phyloP scores from a whole-genome alignment of 306 rosid species.

The Gastrolobium bilobum region DNA sequence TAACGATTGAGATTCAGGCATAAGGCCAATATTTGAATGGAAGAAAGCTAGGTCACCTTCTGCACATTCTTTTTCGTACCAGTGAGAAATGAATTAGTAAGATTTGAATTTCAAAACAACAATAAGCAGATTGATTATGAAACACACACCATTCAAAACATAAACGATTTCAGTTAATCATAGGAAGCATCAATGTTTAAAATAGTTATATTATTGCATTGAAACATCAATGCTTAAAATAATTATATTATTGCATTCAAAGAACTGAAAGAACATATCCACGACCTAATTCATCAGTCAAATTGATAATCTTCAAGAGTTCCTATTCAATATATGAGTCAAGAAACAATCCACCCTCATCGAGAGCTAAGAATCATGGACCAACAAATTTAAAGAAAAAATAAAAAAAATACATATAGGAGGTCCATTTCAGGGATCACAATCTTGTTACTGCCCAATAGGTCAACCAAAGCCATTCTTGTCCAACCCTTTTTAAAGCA shows the following conservation, averaged over 20 bases:
- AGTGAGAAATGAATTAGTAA: constrained; percentile 38
- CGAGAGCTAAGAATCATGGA: constrained; percentile 11
- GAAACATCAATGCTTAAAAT: background rate
- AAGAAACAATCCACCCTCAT: constrained; percentile 10
- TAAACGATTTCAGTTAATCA: background rate
- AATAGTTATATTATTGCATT: background rate
- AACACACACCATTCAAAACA: constrained; percentile 5
- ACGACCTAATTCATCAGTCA: constrained; percentile 21
- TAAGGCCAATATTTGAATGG: constrained; percentile 57
- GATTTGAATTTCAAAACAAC: background rate
- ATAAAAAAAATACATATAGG: background rate
- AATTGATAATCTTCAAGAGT: constrained; percentile 17
- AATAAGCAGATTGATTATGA: background rate
- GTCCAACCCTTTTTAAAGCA: background rate
- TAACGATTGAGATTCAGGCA: constrained; percentile 58
- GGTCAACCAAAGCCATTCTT: constrained; percentile 6
- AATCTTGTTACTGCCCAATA: background rate
- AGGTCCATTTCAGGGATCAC: background rate
- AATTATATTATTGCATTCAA: background rate
- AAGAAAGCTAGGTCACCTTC: constrained; percentile 70
- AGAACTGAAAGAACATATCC: constrained; percentile 19
- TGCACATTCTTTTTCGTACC: constrained; percentile 54
- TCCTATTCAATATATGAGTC: background rate
- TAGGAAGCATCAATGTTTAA: background rate
- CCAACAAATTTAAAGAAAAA: constrained; percentile 6